phyloP scores from a whole-genome alignment of 768 basidiomycete species.

The Xerocomus brunneocitrinus region DNA sequence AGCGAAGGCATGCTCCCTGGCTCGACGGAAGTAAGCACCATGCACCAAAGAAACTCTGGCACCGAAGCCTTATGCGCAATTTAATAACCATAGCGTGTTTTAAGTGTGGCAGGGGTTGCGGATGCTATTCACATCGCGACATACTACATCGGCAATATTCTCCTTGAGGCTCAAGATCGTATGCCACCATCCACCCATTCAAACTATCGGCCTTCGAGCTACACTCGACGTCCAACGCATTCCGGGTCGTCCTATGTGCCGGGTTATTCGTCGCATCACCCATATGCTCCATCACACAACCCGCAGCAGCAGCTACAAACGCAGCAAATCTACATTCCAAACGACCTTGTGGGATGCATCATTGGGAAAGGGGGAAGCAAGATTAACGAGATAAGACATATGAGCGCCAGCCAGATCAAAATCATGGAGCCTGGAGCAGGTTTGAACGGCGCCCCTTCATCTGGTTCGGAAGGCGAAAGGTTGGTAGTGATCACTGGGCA shows the following conservation, averaged over 20 bases:
- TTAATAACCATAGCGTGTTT: slow-evolving; percentile 65
- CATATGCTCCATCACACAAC: slow-evolving; percentile 49
- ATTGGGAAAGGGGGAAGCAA: slow-evolving; percentile 98
- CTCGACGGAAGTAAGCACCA: slow-evolving; percentile 83
- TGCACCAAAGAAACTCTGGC: background rate
- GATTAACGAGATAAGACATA: slow-evolving; percentile 96
- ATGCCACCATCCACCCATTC: slow-evolving; percentile 60
- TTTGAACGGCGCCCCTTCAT: slow-evolving; percentile 63
- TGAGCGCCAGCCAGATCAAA: slow-evolving; percentile 94
- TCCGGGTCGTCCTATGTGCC: slow-evolving; percentile 66
- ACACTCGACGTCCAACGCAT: slow-evolving; percentile 44
- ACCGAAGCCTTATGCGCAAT: slow-evolving; percentile 11
- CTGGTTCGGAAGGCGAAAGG: slow-evolving; percentile 81
- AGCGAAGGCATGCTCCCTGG: slow-evolving; percentile 98
- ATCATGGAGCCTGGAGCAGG: slow-evolving; percentile 97
- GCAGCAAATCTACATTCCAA: slow-evolving; percentile 97
- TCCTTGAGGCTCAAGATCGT: slow-evolving; percentile 88
- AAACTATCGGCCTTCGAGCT: slow-evolving; percentile 62
- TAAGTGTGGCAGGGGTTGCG: slow-evolving; percentile 96
- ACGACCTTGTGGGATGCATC: slow-evolving; percentile 94
- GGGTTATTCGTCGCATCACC: slow-evolving; percentile 47
- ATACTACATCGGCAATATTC: slow-evolving; percentile 97
- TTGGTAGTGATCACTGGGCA: slow-evolving; percentile 97
- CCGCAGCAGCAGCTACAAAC: slow-evolving; percentile 80
- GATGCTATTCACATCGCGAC: slow-evolving; percentile 99